Evolutionary conservation across 2,329 filamentous ascomycete species (phyloP), one percentile per base, ranked within the genome.

Genomic region (Neopestalotiopsis sp.): DNA sequence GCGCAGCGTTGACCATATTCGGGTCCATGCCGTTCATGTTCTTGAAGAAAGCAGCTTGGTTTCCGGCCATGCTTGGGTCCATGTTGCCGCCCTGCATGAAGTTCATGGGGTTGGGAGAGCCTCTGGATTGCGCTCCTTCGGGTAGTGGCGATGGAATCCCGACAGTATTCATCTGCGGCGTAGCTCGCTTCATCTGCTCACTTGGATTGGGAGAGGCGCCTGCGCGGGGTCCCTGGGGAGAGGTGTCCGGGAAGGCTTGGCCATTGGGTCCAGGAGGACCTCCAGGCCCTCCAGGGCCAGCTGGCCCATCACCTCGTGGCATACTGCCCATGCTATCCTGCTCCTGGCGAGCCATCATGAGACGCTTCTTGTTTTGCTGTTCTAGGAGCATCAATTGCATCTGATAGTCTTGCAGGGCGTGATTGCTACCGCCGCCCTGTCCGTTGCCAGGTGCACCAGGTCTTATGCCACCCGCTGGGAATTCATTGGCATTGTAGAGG

Each of bases 371-470:
- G 75, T 95, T 95, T 81, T 95, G 92, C 80, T 95, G 93, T 81
- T 95, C 93, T 17, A 95, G 86, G 64, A 95, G 82, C 93, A 95
- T 95, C 77, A 95, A 82, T 79, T 95, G 93, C 92, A 95, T 95
- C 82, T 95, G 93, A 75, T 95, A 95, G 79, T 96, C 93, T 80
- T 95, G 92, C 60, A 95, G 85, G 28, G 93, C 93, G 78, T 95
- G 92, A 78, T 94, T 95, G 80, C 91, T 92, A 65, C 84, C 86
- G 74, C 81, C 85, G 71, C 81, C 81, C 72, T 85, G 85, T 42
- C 68, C 71, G 60, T 80, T 81, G 52, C 82, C 84, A 34, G 84
- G 82, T 56, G 82, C 86, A 42, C 82, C 80, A 67, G 91, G 87
- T 83, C 94, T 91, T 67, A 83, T 87, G 58, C 81, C 85, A 30